A percentile compares a stretch with the other conserved stretches of the same genome.
These are phyloP conservation scores for Starmerella apicola DNA, from an alignment of 805 yeast genomes.

Conservation along the genomic window DNA sequence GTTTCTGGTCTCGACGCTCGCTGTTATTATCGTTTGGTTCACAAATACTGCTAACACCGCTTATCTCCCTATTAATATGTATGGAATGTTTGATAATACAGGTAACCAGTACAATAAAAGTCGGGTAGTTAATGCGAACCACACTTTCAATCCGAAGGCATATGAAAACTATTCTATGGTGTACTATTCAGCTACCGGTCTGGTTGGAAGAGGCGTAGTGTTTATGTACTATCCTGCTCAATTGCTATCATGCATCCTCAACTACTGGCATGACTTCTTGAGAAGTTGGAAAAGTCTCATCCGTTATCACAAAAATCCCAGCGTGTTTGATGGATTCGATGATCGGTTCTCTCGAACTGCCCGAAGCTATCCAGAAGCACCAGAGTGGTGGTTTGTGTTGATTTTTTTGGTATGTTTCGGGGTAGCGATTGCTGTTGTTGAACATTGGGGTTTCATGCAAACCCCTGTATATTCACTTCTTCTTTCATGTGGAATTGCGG, in stretches of 20 bases:
- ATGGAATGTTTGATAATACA: constrained; percentile 39
- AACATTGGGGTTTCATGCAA: constrained; percentile 27
- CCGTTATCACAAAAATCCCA: constrained; percentile 12
- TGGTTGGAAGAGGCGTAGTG: constrained; percentile 45
- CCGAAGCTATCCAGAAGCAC: constrained; percentile 47
- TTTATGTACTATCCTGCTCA: constrained; percentile 47
- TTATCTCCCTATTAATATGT: constrained; percentile 35
- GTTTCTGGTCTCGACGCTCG: constrained; percentile 37
- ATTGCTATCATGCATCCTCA: constrained; percentile 31
- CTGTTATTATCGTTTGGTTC: constrained; percentile 31
- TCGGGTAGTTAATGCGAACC: constrained; percentile 33
- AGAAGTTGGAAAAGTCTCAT: constrained; percentile 7
- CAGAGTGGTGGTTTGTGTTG: constrained; percentile 39
- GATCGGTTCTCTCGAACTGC: constrained; percentile 51
- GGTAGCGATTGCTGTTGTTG: constrained; percentile 37
- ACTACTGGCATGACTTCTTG: constrained; percentile 11
- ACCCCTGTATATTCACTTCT: constrained; percentile 53
- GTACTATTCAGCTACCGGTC: constrained; percentile 49
- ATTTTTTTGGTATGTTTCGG: constrained; percentile 35
- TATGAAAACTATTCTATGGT: constrained; percentile 57
- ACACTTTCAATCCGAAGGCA: constrained; percentile 32
- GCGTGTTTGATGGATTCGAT: constrained; percentile 27
- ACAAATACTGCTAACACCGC: constrained; percentile 32
- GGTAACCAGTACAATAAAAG: constrained; percentile 39
- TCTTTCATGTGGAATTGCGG: constrained; percentile 33